These are phyloP conservation scores for Gomphus sp. DNA, from an alignment of 1,284 basidiomycete genomes.

Conservation along the genomic window DNA sequence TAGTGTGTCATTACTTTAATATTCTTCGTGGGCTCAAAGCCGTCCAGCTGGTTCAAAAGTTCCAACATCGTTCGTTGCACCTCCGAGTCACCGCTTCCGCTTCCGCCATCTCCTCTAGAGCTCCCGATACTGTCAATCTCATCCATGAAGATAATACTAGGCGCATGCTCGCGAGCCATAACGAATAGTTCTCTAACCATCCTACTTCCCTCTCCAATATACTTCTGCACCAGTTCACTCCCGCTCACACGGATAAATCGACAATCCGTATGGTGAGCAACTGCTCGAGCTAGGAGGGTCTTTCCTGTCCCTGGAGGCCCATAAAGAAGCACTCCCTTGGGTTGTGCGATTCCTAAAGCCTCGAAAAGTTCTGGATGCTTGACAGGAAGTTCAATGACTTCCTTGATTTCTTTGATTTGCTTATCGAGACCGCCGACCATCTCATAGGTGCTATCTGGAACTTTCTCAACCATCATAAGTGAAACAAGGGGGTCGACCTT, in stretches of 20 bases:
- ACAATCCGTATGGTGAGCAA: constrained; percentile 98
- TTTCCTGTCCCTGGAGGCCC: constrained; percentile 98
- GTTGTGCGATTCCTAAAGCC: constrained; percentile 92
- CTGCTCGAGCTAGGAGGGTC: constrained; percentile 86
- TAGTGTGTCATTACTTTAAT: constrained; percentile 59
- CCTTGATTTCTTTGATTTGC: constrained; percentile 99
- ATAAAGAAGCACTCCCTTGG: constrained; percentile 93
- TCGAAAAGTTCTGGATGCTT: constrained; percentile 99
- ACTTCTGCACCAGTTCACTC: constrained; percentile 96
- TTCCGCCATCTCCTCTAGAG: constrained; percentile 84
- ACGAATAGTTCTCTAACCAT: constrained; percentile 98
- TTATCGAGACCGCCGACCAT: constrained; percentile 96
- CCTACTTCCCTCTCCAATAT: constrained; percentile 93
- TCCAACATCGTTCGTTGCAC: constrained; percentile 99
- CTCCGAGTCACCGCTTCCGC: constrained; percentile 89
- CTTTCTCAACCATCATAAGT: constrained; percentile 99
- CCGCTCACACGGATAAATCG: constrained; percentile 96
- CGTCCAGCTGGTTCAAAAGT: constrained; percentile 93
- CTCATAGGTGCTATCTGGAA: constrained; percentile 97
- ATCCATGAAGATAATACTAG: constrained; percentile 99
- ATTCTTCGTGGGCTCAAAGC: constrained; percentile 96
- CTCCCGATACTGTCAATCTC: constrained; percentile 98
- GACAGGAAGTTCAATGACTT: constrained; percentile 97
- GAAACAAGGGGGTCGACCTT: constrained; percentile 94
- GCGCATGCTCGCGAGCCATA: constrained; percentile 97